phyloP scores from a whole-genome alignment of 768 basidiomycete species.

The Cystobasidium ongulense region DNA sequence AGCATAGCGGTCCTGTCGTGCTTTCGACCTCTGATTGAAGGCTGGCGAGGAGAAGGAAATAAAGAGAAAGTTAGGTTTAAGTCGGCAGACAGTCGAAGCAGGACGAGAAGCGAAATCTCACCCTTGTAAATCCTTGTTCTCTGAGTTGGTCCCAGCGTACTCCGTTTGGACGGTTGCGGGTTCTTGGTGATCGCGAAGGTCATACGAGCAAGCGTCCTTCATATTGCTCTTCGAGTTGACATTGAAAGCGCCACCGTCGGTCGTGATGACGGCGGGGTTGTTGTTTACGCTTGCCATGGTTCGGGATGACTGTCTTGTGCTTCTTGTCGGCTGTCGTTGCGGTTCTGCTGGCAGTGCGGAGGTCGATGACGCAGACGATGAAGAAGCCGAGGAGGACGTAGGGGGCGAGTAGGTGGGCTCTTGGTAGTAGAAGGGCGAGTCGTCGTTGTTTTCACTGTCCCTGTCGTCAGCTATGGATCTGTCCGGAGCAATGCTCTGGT shows the following conservation, averaged over 20 bases:
- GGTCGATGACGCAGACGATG: constrained; percentile 1
- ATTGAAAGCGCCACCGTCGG: background rate
- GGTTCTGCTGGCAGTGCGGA: background rate
- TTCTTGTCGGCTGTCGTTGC: background rate
- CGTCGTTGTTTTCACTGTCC: background rate
- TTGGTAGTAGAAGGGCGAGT: background rate
- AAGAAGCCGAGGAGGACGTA: background rate
- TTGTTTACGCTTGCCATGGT: background rate
- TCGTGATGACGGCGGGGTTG: background rate
- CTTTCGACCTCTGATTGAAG: background rate
- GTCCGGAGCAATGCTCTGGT: background rate
- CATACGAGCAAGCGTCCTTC: constrained; percentile 23
- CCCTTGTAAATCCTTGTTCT: background rate
- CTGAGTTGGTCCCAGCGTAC: background rate
- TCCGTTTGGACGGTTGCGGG: constrained; percentile 2
- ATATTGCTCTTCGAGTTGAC: background rate
- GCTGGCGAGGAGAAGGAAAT: background rate
- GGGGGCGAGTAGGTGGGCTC: background rate
- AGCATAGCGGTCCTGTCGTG: background rate
- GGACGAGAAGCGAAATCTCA: background rate
- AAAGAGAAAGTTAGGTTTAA: background rate
- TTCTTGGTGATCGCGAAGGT: constrained; percentile 18
- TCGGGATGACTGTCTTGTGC: background rate
- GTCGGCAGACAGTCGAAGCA: background rate
- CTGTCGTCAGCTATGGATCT: background rate